Conservation (phyloP, 2,329 filamentous ascomycete species). For the Monosporascus ibericus region DNA sequence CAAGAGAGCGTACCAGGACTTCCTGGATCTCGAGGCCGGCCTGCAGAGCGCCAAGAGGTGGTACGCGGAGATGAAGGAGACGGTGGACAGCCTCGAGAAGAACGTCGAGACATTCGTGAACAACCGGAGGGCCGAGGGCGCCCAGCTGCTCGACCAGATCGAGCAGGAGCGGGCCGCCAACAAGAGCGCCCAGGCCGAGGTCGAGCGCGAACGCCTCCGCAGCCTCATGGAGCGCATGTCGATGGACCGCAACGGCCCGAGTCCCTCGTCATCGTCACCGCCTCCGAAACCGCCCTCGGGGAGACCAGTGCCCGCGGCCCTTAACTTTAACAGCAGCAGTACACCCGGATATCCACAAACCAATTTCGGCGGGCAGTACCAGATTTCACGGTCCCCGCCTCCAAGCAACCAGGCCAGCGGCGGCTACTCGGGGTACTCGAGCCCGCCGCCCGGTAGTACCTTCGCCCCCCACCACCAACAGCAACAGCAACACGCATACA, state of each 20-base stretch:
- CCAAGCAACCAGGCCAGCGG: slow-evolving; percentile 33
- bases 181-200: slow-evolving; percentile 60
- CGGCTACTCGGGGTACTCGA: slow-evolving; percentile 38
- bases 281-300: slow-evolving; percentile 31
- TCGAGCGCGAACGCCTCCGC: slow-evolving; percentile 78
- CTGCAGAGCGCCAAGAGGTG: slow-evolving; percentile 84
- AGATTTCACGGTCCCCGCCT: slow-evolving; percentile 51
- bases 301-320: slow-evolving; percentile 36
- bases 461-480: slow-evolving; percentile 27
- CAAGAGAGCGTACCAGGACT: slow-evolving; percentile 86
- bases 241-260: slow-evolving; percentile 52
- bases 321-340: slow-evolving; percentile 40
- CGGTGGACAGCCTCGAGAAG: slow-evolving; percentile 83
- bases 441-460: slow-evolving; percentile 30
- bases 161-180: slow-evolving; percentile 67
- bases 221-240: slow-evolving; percentile 95
- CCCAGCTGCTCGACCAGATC: slow-evolving; percentile 82
- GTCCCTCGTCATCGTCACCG: slow-evolving; percentile 33
- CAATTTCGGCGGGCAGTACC: slow-evolving; percentile 52
- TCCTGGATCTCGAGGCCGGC: slow-evolving; percentile 81
- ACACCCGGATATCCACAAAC: slow-evolving; percentile 46
- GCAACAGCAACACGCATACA: slow-evolving; percentile 27
- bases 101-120: slow-evolving; percentile 97
- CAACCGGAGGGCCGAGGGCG: slow-evolving; percentile 86
- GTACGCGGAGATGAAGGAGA: slow-evolving; percentile 94